Evolutionary conservation across 306 rosid species (phyloP).

Genomic region (Neltuma alba): DNA sequence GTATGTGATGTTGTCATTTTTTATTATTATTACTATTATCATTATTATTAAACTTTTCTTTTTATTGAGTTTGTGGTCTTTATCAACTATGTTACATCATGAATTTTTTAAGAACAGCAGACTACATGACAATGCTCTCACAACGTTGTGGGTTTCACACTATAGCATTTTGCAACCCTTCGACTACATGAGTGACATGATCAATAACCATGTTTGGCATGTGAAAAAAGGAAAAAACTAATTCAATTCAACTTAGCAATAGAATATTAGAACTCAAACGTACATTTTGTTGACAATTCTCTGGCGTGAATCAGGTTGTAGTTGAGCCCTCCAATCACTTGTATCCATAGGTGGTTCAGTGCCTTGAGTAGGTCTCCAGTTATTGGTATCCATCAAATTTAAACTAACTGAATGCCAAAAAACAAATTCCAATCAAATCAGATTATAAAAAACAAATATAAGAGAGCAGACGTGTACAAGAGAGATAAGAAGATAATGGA

Average conservation of each 20-base stretch:
- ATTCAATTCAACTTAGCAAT: conserved; percentile 15
- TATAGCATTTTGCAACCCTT: background rate
- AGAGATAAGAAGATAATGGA: conserved; percentile 12
- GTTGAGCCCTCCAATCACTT: conserved; percentile 51
- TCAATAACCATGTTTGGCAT: background rate
- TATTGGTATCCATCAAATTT: conserved; percentile 45
- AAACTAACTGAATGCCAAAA: conserved; percentile 17
- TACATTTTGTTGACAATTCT: conserved; percentile 60
- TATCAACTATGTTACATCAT: background rate
- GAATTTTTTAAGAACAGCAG: background rate
- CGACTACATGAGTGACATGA: background rate
- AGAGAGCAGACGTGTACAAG: background rate
- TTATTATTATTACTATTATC: no score
- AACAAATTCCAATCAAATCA: conserved; percentile 24
- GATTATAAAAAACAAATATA: conserved; percentile 20
- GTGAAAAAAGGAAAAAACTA: background rate
- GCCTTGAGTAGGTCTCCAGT: conserved; percentile 55
- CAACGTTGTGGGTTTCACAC: background rate
- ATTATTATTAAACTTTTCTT: background rate
- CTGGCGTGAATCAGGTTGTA: conserved; percentile 53
- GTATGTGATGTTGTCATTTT: no score
- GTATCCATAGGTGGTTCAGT: conserved; percentile 45
- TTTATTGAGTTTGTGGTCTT: background rate
- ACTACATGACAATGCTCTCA: background rate
- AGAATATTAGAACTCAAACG: conserved; percentile 31